phyloP scores from a whole-genome alignment of 179 eudicot genomes.

The Drosera spatulata region DNA sequence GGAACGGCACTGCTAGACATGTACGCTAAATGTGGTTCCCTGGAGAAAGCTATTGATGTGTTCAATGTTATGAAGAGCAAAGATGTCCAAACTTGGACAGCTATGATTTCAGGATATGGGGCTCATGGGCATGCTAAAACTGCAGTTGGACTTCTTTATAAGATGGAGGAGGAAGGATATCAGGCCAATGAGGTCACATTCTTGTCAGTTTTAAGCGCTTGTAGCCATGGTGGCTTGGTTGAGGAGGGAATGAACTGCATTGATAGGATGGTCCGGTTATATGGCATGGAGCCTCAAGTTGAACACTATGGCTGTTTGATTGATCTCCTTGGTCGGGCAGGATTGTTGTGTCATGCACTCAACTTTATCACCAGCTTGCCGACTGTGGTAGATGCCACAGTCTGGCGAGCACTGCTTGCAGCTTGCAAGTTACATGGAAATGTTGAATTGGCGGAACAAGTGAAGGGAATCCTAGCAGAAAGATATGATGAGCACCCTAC shows the following conservation, averaged over 20 bases:
- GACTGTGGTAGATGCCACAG: slow-evolving; percentile 17
- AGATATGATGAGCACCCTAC: slow-evolving; percentile 20
- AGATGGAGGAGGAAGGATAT: slow-evolving; percentile 20
- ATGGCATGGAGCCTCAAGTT: slow-evolving; percentile 16
- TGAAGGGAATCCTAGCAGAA: slow-evolving; percentile 16
- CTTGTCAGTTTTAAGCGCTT: slow-evolving; percentile 27
- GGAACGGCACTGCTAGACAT: slow-evolving; percentile 28
- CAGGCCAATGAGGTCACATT: slow-evolving; percentile 30
- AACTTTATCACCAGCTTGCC: slow-evolving; percentile 16
- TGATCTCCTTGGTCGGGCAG: slow-evolving; percentile 40
- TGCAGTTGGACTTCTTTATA: slow-evolving; percentile 14
- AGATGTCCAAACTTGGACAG: slow-evolving; percentile 30
- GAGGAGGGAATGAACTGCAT: slow-evolving; percentile 21
- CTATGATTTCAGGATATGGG: slow-evolving; percentile 32
- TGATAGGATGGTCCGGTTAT: slow-evolving; percentile 20
- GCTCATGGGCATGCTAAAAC: slow-evolving; percentile 18
- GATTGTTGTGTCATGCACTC: slow-evolving; percentile 25
- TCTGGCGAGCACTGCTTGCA: slow-evolving; percentile 31
- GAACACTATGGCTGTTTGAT: slow-evolving; percentile 36
- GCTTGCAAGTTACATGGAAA: slow-evolving; percentile 25
- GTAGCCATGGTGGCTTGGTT: slow-evolving; percentile 34
- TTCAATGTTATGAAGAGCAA: slow-evolving; percentile 16
- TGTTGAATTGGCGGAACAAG: slow-evolving; percentile 17
- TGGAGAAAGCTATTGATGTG: slow-evolving; percentile 18
- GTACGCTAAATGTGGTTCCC: slow-evolving; percentile 31